A percentile compares a stretch with the other conserved stretches of the same genome.
Evolutionary conservation across 176 grass and related monocot species (phyloP).

Genomic region (Phoenix roebelenii): DNA sequence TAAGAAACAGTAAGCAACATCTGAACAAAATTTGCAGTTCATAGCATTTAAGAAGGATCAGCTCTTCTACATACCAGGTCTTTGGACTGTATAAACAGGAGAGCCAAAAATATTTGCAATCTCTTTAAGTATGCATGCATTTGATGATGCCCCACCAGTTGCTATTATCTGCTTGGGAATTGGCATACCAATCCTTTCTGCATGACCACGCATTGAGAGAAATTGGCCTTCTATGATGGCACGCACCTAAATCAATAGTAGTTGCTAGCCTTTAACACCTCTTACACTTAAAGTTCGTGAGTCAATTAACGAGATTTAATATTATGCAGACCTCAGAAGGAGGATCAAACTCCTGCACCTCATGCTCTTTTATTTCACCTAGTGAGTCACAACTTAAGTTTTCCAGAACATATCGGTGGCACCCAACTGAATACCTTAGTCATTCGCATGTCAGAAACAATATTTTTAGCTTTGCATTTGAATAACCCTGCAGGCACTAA

Average conservation of each 20-base stretch:
- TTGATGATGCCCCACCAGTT: slow-evolving; percentile 82
- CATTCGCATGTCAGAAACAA: too few species aligned
- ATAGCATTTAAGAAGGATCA: not conserved
- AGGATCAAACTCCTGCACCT: slow-evolving; percentile 77
- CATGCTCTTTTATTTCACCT: slow-evolving; percentile 31
- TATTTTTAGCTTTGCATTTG: slow-evolving; percentile 3
- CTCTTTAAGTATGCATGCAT: slow-evolving; percentile 55
- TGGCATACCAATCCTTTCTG: slow-evolving; percentile 88
- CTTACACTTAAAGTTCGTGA: not conserved
- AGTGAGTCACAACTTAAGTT: slow-evolving; percentile 30
- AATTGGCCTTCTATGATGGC: slow-evolving; percentile 84
- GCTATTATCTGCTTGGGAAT: slow-evolving; percentile 76
- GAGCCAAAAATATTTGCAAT: slow-evolving; percentile 69
- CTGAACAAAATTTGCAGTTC: too few species aligned
- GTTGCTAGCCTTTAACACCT: too few species aligned
- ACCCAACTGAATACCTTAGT: slow-evolving; percentile 35
- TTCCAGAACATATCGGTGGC: slow-evolving; percentile 49
- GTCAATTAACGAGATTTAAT: not conserved
- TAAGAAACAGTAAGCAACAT: too few species aligned
- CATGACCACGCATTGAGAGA: slow-evolving; percentile 78
- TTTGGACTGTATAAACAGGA: slow-evolving; percentile 70
- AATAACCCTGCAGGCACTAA: not conserved
- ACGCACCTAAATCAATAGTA: slow-evolving; percentile 35
- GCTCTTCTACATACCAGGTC: slow-evolving; percentile 51
- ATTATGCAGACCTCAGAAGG: slow-evolving; percentile 47